A percentile compares a stretch with the other conserved stretches of the same genome.
Conservation (phyloP, 164 flowering plant species). For the Stephania yunnanensis region DNA sequence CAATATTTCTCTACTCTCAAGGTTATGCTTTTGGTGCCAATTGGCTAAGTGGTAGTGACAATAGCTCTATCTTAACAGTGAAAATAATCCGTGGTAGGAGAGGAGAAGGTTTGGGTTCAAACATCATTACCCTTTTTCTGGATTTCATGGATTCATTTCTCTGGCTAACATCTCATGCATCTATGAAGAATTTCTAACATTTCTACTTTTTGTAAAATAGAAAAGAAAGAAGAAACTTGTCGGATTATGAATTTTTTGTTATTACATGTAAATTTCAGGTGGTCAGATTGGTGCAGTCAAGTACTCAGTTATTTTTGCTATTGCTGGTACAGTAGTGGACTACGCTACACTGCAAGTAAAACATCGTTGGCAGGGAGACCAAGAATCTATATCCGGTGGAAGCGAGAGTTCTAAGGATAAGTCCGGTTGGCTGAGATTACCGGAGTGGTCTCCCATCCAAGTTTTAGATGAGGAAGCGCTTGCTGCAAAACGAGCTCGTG, state of each 20-base stretch:
- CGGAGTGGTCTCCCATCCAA: constrained; percentile 89
- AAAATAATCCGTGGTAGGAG: no score
- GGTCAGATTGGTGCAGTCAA: constrained; percentile 63
- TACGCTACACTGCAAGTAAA: constrained; percentile 38
- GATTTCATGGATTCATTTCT: no score
- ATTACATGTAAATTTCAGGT: constrained; percentile 34
- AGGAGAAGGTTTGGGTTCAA: no score
- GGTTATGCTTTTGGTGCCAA: no score
- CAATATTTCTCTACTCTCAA: no score
- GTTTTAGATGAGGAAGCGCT: constrained; percentile 74
- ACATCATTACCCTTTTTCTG: no score
- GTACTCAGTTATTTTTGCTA: constrained; percentile 56
- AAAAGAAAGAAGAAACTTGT: not conserved
- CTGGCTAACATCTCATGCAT: no score
- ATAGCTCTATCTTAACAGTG: no score
- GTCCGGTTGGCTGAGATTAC: constrained; percentile 41
- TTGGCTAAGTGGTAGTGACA: no score
- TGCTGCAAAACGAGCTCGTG: constrained; percentile 67
- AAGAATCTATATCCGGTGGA: constrained; percentile 5
- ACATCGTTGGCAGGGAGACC: not conserved
- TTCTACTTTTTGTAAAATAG: no score
- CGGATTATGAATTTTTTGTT: not conserved
- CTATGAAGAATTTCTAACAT: no score
- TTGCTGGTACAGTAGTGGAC: constrained; percentile 58
- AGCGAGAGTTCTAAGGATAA: constrained; percentile 16